phyloP scores from a whole-genome alignment of 2,329 filamentous ascomycete species.

The Fonsecaea pedrosoi region DNA sequence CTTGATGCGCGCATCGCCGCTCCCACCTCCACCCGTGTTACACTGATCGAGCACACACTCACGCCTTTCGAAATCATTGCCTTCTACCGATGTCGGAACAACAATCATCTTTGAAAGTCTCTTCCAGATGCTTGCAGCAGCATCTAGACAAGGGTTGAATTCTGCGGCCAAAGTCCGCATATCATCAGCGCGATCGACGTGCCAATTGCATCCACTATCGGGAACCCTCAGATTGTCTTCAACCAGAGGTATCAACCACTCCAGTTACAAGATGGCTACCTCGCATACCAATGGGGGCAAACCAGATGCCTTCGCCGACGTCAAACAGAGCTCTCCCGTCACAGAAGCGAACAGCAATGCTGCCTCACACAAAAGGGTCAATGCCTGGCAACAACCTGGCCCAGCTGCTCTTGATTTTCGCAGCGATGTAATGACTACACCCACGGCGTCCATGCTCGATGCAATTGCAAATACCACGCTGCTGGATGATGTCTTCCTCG shows the following conservation, averaged over 20 bases:
- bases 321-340: conserved; percentile 12
- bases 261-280: neutral
- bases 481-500: conserved; percentile 81
- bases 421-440: conserved; percentile 73
- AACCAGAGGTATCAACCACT: neutral
- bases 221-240: neutral
- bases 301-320: conserved; percentile 4
- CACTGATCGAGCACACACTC: neutral
- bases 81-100: conserved; percentile 7
- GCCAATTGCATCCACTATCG: neutral
- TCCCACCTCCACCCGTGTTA: neutral
- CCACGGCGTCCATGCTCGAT: conserved; percentile 79
- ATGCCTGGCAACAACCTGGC: conserved; percentile 38
- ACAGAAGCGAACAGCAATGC: conserved; percentile 19
- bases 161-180: neutral
- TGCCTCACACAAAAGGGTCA: conserved; percentile 25
- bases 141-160: conserved; percentile 7
- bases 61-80: conserved; percentile 8
- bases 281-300: conserved; percentile 4
- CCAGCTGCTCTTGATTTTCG: conserved; percentile 41
- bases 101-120: neutral
- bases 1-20: conserved; percentile 14
- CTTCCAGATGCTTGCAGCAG: conserved; percentile 9
- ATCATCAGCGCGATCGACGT: neutral
- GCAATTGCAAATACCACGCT: conserved; percentile 78